Evolutionary conservation across 768 basidiomycete genomes (phyloP).

Genomic region (Hydnomerulius pinastri): DNA sequence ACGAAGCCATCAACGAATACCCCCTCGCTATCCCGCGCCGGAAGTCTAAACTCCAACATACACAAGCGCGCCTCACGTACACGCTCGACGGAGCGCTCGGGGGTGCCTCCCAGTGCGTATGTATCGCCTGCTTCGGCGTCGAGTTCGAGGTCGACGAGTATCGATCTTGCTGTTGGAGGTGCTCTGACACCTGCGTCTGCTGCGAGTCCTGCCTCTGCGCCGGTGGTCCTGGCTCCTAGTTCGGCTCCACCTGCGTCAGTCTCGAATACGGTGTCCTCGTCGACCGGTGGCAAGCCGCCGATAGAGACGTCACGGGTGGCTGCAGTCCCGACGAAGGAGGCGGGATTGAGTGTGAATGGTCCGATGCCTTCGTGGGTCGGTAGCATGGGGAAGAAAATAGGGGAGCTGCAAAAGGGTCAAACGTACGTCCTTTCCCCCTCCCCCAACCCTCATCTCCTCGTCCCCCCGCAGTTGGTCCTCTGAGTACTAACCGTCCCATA

Average conservation of each 20-base stretch:
- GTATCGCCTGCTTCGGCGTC: background rate
- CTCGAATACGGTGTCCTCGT: background rate
- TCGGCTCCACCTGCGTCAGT: background rate
- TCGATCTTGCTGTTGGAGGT: conserved; percentile 13
- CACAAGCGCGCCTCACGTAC: conserved; percentile 14
- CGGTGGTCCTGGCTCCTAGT: background rate
- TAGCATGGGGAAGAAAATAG: conserved; percentile 61
- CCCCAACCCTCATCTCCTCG: background rate
- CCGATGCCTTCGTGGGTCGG: conserved; percentile 52
- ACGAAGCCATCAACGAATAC: background rate
- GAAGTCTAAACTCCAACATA: conserved; percentile 17
- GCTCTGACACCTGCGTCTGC: conserved; percentile 8
- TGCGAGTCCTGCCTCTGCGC: conserved; percentile 14
- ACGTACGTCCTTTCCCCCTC: conserved; percentile 44
- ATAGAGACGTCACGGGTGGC: too few species aligned
- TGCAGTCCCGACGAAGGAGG: background rate
- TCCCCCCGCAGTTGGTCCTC: too few species aligned
- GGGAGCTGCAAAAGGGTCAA: conserved; percentile 52
- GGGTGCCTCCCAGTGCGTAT: background rate
- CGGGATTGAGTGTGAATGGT: conserved; percentile 31
- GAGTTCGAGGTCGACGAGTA: background rate
- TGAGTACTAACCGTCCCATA: too few species aligned
- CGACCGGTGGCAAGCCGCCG: background rate
- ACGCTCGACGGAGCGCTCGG: background rate
- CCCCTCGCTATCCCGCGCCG: conserved; percentile 11